These are phyloP conservation scores for Crepidotus variabilis DNA, from an alignment of 768 basidiomycete species.

Conservation along the genomic window DNA sequence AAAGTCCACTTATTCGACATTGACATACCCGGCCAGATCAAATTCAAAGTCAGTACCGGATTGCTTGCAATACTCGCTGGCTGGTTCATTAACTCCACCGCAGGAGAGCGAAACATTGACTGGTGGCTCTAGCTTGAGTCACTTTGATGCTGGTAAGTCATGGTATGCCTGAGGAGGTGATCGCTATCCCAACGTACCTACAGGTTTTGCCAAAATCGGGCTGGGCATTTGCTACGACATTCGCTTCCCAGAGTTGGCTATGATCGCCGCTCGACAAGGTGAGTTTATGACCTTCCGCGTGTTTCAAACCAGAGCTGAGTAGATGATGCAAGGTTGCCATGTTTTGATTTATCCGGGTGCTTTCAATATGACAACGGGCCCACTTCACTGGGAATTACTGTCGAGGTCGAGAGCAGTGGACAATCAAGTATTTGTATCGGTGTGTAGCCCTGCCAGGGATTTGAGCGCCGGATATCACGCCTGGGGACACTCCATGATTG, in stretches of 20 bases:
- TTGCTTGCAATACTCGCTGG: background rate
- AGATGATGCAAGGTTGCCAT: constrained; percentile 60
- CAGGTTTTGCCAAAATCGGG: constrained; percentile 96
- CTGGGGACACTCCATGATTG: constrained; percentile 87
- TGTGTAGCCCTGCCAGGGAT: constrained; percentile 95
- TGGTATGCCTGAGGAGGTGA: background rate
- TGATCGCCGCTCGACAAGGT: constrained; percentile 88
- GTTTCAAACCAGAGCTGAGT: background rate
- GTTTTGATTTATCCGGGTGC: constrained; percentile 90
- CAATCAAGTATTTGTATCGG: constrained; percentile 93
- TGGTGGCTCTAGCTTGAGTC: constrained; percentile 68
- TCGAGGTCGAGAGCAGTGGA: constrained; percentile 95
- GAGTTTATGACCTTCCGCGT: background rate
- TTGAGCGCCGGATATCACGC: constrained; percentile 83
- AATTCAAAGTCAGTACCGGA: constrained; percentile 59
- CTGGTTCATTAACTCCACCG: constrained; percentile 3
- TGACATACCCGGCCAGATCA: constrained; percentile 91
- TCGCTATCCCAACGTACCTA: background rate
- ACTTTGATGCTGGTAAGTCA: constrained; percentile 79
- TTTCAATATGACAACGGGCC: constrained; percentile 95
- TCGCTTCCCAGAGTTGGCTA: constrained; percentile 90
- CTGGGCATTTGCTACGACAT: constrained; percentile 97
- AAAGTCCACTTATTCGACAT: constrained; percentile 98
- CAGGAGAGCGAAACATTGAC: constrained; percentile 89
- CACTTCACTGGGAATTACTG: constrained; percentile 93